These are phyloP conservation scores for Adansonia gregorii DNA, from an alignment of 441 rosid species.

Conservation along the genomic window DNA sequence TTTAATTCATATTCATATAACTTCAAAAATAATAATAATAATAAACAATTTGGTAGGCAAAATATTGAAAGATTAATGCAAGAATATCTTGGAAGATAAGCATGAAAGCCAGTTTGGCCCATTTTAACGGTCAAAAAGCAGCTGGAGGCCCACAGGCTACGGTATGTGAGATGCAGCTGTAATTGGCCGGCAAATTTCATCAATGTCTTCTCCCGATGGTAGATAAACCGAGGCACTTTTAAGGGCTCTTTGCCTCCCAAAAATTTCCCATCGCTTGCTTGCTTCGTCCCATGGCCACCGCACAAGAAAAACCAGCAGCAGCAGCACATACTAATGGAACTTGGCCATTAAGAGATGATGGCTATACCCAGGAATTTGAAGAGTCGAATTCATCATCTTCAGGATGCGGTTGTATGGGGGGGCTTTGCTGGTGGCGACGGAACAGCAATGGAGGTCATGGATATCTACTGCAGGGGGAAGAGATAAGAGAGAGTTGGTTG, in stretches of 20 bases:
- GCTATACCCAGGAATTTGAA: constrained; percentile 34
- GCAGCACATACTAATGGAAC: not conserved
- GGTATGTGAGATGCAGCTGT: not conserved
- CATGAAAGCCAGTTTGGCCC: not conserved
- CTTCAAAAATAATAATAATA: not conserved
- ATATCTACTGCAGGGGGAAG: constrained; percentile 29
- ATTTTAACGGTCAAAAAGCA: not conserved
- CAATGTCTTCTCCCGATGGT: no score
- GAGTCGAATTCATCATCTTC: constrained; percentile 29
- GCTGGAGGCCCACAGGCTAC: not conserved
- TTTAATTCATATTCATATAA: not conserved
- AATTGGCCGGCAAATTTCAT: not conserved
- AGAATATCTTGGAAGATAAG: not conserved
- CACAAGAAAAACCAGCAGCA: not conserved
- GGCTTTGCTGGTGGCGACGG: constrained; percentile 35
- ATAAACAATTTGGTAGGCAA: not conserved
- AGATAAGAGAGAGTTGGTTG: constrained; percentile 39
- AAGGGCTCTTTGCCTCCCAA: not conserved
- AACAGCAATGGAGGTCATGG: constrained; percentile 29
- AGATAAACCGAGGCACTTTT: not conserved
- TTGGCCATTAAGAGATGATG: constrained; percentile 21
- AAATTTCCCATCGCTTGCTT: not conserved
- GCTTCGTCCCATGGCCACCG: not conserved
- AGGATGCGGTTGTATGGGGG: constrained; percentile 46
- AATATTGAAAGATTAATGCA: not conserved